phyloP scores from a whole-genome alignment of 352 stramenopile genomes.

The Phytophthora sp. region DNA sequence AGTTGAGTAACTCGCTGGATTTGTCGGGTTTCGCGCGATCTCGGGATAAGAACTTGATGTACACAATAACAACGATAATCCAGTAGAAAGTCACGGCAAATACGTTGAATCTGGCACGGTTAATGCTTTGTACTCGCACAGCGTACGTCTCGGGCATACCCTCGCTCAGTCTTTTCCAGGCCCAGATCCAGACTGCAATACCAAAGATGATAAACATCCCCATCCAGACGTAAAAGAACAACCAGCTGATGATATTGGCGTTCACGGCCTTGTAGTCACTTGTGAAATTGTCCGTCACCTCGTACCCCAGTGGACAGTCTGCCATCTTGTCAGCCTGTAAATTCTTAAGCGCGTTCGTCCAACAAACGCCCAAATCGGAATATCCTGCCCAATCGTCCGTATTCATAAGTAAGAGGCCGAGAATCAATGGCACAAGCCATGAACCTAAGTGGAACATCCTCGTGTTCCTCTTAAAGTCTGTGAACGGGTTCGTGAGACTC shows the following conservation, averaged over 20 bases:
- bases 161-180: constrained; percentile 86
- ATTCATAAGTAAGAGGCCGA: constrained; percentile 77
- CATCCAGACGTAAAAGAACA: constrained; percentile 91
- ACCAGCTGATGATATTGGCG: constrained; percentile 88
- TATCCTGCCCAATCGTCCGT: constrained; percentile 81
- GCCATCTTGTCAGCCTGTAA: constrained; percentile 44
- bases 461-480: constrained; percentile 89
- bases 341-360: constrained; percentile 85
- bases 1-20: constrained; percentile 84
- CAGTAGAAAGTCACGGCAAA: constrained; percentile 90
- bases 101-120: constrained; percentile 88
- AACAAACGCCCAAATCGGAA: constrained; percentile 87
- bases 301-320: constrained; percentile 33
- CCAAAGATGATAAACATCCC: constrained; percentile 79
- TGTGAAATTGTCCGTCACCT: constrained; percentile 73
- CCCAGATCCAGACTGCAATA: constrained; percentile 87
- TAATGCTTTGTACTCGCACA: constrained; percentile 86
- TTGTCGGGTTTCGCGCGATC: constrained; percentile 60
- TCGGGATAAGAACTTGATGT: constrained; percentile 78
- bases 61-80: constrained; percentile 81
- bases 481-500: constrained; percentile 91
- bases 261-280: constrained; percentile 76
- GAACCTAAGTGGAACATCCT: constrained; percentile 86
- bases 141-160: constrained; percentile 90
- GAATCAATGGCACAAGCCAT: constrained; percentile 67